Evolutionary conservation across 495 filamentous ascomycete species (phyloP), one percentile per base, ranked within the genome.

Genomic region (Podospora pseudocomata): DNA sequence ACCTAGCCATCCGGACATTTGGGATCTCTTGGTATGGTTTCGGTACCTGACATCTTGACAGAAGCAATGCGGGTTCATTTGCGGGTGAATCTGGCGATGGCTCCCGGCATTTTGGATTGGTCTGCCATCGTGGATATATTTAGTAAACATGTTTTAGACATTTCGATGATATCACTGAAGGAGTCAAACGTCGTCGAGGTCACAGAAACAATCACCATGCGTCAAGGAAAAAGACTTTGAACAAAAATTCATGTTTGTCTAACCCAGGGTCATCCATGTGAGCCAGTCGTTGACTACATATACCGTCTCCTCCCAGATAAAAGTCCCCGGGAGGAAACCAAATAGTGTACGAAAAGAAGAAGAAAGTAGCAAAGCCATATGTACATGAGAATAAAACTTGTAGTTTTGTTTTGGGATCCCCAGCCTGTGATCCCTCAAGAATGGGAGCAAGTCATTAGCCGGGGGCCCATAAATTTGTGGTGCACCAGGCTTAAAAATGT

Each of bases 291-390:
- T 49, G 9, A 49, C 39, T 49, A 49, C 39, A 49, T 13, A 49
- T 49, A 13, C 39, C 2, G 39, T 49, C 15, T 13, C 13, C 39
- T 32, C 30, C 39, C 39, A 49, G 39, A 16, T 6, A 3, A 49
- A 49, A 49, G 39, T 49, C 39, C 39, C 39, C 15, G 39, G 39
- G 39, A 49, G 13, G 39, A 49, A 49, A 49, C 39, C 13, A 18
- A 49, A 49, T 49, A 49, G 39, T 26, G 55, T 20, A 58, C n/a
- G 23, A 58, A 58, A 58, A 58, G 55, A 58, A 58, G 0, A 56
- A 58, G 55, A 58, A 58, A 58, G 23, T 15, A 58, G 55, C 55
- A 58, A 58, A 58, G 55, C 55, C 55, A 58, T 58, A 58, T 58
- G 26, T 58, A 58, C 55, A 58, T 15, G n/a, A 58, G 55, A 58